phyloP scores from a whole-genome alignment of 2,329 filamentous ascomycete genomes.

The Colletotrichum cordylinicola region DNA sequence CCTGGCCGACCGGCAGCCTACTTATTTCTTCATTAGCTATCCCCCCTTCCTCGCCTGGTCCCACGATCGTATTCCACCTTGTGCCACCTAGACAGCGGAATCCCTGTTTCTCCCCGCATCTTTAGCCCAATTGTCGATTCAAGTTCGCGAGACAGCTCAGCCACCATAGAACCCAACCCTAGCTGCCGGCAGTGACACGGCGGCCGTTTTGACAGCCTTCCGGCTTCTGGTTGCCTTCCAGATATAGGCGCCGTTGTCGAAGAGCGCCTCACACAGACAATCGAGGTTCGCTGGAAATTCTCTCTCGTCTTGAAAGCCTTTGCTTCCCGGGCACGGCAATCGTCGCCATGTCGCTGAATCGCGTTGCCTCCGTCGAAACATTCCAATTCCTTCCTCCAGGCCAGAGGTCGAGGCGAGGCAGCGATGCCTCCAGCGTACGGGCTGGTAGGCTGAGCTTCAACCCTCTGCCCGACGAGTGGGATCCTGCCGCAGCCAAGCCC shows the following conservation, averaged over 20 bases:
- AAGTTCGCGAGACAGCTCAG: neutral
- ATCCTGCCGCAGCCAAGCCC: slow-evolving; percentile 44
- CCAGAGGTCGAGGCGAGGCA: slow-evolving; percentile 44
- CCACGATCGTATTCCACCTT: neutral
- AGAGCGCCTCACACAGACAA: neutral
- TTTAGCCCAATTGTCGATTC: neutral
- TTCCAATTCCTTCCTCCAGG: slow-evolving; percentile 48
- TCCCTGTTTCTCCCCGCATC: neutral
- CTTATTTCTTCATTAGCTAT: neutral
- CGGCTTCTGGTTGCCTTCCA: neutral
- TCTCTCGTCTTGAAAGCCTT: neutral
- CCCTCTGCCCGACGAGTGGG: slow-evolving; percentile 58
- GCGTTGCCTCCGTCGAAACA: slow-evolving; percentile 59
- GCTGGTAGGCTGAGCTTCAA: slow-evolving; percentile 59
- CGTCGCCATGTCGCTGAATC: slow-evolving; percentile 56
- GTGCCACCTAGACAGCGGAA: neutral
- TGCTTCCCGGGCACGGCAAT: neutral
- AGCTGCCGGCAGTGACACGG: neutral
- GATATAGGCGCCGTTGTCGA: neutral
- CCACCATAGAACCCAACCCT: neutral
- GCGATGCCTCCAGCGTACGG: slow-evolving; percentile 51
- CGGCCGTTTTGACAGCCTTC: neutral
- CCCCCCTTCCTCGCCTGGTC: neutral
- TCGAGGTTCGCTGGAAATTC: neutral
- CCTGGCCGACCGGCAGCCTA: neutral